Conservation (phyloP, 176 grass and related monocot genomes). For the Saccharum officinarum region DNA sequence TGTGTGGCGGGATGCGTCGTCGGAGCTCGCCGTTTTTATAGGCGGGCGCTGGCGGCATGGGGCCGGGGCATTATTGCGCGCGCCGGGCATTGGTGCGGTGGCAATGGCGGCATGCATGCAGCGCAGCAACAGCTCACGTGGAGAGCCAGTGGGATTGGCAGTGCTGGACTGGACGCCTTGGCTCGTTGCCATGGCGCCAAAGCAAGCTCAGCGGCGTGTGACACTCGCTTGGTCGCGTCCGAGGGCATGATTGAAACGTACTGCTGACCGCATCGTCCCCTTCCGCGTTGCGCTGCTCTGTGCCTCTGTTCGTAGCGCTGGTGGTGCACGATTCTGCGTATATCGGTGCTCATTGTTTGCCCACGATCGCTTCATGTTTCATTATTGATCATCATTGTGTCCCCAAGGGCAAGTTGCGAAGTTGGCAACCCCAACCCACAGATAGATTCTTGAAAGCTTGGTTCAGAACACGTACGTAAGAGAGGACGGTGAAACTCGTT, state of each 20-base stretch:
- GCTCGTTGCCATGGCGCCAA: slow-evolving; percentile 46
- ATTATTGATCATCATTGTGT: too few species aligned
- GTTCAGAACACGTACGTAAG: not conserved
- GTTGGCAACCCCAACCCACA: not conserved
- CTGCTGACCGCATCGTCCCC: slow-evolving; percentile 25
- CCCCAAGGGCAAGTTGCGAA: not conserved
- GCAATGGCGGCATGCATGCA: not conserved
- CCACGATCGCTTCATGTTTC: not conserved
- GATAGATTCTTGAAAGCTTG: not conserved
- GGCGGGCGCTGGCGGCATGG: not conserved
- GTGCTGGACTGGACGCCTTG: slow-evolving; percentile 23
- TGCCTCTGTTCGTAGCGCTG: not conserved
- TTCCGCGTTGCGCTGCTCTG: not conserved
- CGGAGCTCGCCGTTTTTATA: slow-evolving; percentile 33
- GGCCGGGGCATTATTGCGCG: slow-evolving; percentile 12
- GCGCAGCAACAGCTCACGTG: slow-evolving; percentile 39
- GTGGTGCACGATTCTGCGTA: not conserved
- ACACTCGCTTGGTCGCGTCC: slow-evolving; percentile 43
- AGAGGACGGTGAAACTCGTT: not conserved
- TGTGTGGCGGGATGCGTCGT: not conserved
- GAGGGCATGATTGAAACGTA: slow-evolving; percentile 29
- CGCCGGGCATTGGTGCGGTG: slow-evolving; percentile 28
- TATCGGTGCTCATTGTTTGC: not conserved
- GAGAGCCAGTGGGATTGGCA: slow-evolving; percentile 36
- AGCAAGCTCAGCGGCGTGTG: slow-evolving; percentile 47